Conservation (phyloP, 148 eudicot species). For the Vaccinium myrtillus region DNA sequence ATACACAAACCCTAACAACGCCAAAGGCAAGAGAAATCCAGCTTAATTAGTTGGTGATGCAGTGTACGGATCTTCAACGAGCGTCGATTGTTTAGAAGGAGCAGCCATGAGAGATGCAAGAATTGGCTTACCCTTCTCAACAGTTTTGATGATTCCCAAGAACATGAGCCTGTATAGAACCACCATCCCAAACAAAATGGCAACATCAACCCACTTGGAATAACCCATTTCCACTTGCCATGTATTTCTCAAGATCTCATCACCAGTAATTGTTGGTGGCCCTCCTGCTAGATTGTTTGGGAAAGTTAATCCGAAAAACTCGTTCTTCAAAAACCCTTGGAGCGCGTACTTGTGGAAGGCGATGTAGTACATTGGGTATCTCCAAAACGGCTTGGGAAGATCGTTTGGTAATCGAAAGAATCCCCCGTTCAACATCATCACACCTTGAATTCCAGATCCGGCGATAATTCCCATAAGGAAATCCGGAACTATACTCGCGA, state of each 20-base stretch:
- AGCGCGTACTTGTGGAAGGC: slow-evolving; percentile 50
- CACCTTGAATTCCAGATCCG: slow-evolving; percentile 55
- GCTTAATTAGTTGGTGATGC: not conserved
- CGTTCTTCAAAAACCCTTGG: slow-evolving; percentile 56
- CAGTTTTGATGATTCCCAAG: not conserved
- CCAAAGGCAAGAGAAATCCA: not conserved
- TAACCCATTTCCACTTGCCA: slow-evolving; percentile 1
- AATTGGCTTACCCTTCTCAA: not conserved
- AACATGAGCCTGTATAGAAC: not conserved
- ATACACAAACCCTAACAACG: not conserved
- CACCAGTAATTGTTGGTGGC: not conserved
- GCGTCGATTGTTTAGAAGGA: not conserved
- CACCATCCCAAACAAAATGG: not conserved
- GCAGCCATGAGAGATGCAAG: not conserved
- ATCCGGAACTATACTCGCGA: slow-evolving; percentile 50
- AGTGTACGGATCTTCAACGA: not conserved
- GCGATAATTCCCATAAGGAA: slow-evolving; percentile 64
- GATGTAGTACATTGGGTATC: slow-evolving; percentile 50
- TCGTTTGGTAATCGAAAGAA: slow-evolving; percentile 56
- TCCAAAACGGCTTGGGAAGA: slow-evolving; percentile 56
- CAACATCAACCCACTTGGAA: not conserved
- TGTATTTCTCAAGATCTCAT: not conserved
- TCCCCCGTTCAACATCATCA: slow-evolving; percentile 60
- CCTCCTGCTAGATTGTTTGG: slow-evolving; percentile 34
- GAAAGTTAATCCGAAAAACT: slow-evolving; percentile 44